phyloP scores from a whole-genome alignment of 2,329 filamentous ascomycete genomes.

The Fusarium hainanense region DNA sequence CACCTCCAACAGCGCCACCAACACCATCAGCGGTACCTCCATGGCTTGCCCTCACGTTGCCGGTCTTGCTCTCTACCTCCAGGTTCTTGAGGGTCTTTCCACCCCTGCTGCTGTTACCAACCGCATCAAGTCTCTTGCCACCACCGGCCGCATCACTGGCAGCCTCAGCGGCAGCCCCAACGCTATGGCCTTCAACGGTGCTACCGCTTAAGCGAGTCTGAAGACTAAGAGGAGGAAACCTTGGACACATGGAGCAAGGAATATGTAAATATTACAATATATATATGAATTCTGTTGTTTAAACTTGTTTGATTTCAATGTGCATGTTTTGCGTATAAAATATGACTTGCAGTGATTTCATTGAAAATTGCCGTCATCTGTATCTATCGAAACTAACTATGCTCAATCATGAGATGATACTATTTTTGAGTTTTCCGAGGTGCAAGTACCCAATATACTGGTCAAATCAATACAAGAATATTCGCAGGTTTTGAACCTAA shows the following conservation, averaged over 20 bases:
- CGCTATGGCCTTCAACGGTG: conserved; percentile 60
- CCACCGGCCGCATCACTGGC: conserved; percentile 53
- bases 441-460: too few species aligned
- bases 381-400: not conserved
- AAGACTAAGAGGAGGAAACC: not conserved
- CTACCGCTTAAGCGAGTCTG: not conserved
- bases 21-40: conserved; percentile 56
- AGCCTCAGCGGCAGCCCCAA: conserved; percentile 56
- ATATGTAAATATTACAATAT: conserved; percentile 1
- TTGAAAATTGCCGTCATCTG: not conserved
- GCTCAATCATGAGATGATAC: too few species aligned
- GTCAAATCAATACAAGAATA: too few species aligned
- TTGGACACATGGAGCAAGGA: not conserved
- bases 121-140: conserved; percentile 57
- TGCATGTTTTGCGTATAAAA: not conserved
- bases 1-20: conserved; percentile 49
- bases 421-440: too few species aligned
- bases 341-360: not conserved
- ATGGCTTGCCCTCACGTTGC: conserved; percentile 56
- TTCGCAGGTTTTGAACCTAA: too few species aligned
- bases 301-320: not conserved
- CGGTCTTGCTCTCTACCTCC: conserved; percentile 56
- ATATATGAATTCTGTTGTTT: not conserved
- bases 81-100: conserved; percentile 56
- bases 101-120: conserved; percentile 58